Percentiles rank a stretch among this genome's conserved stretches.
These are phyloP conservation scores for Thelephora ganbajun DNA, from an alignment of 768 basidiomycete genomes.

Conservation along the genomic window DNA sequence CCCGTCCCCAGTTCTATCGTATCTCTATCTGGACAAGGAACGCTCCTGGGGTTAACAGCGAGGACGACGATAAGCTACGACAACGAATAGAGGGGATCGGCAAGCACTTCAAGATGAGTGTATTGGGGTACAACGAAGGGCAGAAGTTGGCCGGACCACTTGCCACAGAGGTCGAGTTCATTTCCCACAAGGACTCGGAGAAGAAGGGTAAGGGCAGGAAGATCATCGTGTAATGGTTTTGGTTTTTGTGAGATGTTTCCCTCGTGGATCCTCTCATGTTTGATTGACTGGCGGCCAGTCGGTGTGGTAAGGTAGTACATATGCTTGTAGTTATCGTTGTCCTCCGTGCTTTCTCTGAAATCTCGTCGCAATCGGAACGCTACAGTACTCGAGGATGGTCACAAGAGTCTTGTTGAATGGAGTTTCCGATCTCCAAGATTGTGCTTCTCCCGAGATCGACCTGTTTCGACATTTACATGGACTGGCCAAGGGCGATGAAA, in stretches of 20 bases:
- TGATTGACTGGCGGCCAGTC: no score
- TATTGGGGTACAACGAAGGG: conserved; percentile 69
- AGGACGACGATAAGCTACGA: conserved; percentile 43
- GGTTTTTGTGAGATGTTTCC: background rate
- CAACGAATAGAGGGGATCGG: conserved; percentile 79
- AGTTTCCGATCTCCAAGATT: no score
- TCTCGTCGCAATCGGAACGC: no score
- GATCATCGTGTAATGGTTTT: conserved; percentile 52
- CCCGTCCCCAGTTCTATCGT: conserved; percentile 90
- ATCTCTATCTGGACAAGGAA: conserved; percentile 95
- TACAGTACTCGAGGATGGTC: no score
- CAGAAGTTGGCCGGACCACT: conserved; percentile 72
- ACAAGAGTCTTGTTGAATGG: no score
- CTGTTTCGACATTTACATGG: no score
- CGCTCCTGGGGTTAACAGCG: conserved; percentile 36
- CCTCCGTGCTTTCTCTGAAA: no score
- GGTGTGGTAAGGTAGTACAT: no score
- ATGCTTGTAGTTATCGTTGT: no score
- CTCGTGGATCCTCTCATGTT: background rate
- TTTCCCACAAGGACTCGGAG: conserved; percentile 91
- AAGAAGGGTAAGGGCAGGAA: conserved; percentile 78
- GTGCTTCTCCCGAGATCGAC: no score
- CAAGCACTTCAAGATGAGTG: conserved; percentile 80
- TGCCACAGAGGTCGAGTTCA: conserved; percentile 89
- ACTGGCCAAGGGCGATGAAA: no score